Conservation (phyloP, 805 yeast species). For the Maudiozyma barnettii region DNA sequence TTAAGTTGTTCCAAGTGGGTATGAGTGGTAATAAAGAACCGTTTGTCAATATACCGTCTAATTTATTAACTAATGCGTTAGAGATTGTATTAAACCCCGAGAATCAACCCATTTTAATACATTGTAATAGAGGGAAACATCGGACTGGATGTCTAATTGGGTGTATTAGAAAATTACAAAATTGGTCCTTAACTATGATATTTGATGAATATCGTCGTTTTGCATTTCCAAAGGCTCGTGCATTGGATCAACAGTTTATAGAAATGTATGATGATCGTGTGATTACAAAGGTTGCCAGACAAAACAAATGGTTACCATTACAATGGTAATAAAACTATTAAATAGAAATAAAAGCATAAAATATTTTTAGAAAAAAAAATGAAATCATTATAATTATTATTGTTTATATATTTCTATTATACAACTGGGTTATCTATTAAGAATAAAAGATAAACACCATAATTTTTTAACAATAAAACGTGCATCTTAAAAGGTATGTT, state of each 20-base stretch:
- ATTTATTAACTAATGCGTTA: conserved; percentile 67
- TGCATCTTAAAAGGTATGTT: neutral
- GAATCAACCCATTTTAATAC: conserved; percentile 87
- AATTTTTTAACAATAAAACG: neutral
- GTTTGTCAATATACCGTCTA: conserved; percentile 64
- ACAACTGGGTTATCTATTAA: neutral
- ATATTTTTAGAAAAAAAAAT: neutral
- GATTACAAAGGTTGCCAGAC: conserved; percentile 45
- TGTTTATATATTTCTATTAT: neutral
- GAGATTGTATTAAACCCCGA: conserved; percentile 72
- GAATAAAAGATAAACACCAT: no score
- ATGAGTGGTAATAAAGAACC: conserved; percentile 95
- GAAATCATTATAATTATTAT: neutral
- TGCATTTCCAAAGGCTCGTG: conserved; percentile 91
- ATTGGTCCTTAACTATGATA: conserved; percentile 89
- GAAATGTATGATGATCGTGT: conserved; percentile 72
- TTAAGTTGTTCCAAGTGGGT: conserved; percentile 76
- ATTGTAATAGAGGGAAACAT: conserved; percentile 94
- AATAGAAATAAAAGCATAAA: neutral
- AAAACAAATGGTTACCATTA: conserved; percentile 55
- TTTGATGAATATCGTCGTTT: conserved; percentile 92
- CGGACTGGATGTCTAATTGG: conserved; percentile 96
- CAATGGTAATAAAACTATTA: conserved; percentile 38
- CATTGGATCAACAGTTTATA: conserved; percentile 91
- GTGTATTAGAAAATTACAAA: conserved; percentile 76